Base-by-base conservation (phyloP, 2,329 filamentous ascomycete genomes). In the Colletotrichum caudatum region DNA sequence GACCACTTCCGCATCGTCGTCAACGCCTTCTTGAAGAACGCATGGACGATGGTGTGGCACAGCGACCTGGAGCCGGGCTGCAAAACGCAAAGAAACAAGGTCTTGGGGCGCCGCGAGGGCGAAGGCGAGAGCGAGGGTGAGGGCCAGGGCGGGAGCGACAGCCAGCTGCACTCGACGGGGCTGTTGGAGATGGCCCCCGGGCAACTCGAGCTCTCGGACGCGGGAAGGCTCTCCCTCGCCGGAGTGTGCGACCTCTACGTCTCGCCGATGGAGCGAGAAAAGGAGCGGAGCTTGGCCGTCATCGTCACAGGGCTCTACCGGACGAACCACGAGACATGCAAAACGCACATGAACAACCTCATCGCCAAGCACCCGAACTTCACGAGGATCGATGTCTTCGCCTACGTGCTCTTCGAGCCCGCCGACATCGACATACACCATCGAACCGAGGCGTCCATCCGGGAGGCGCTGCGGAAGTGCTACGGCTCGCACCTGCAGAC, bases 271-370 rank as follows among this genome's bases (percentile, higher is more conserved):
- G 59, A 69, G 62, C 64, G 54, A 9, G 71, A 71, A 23, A 62
- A 62, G n/a, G 26, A 58, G 26, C 72, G 73, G 58, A 69, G 62
- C 33, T 59, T 74, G 29, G 73, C 73, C 20, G 56, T 74, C 26
- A 66, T 74, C 48, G 48, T 74, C 1, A 48, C 73, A n/a, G 73
- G 73, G 8, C 39, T 74, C 41, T 74, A 74, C 54, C 58, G 68
- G 18, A 72, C 68, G 14, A 68, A 74, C 41, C 57, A 65, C 39
- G 33, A 39, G 1, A 65, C 48, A 5, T 72, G 69, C 35, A 54
- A 72, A 18, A 56, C 64, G 35, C 73, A 72, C 46, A 66, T 74
- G 72, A 33, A 54, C 20, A 20, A 66, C 5, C 65, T 69, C 11
- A 26, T 74, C 37, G 39, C 48, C 2, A 46, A 33, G 9, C 56